These are phyloP conservation scores for Tricholoma furcatifolium DNA, from an alignment of 768 basidiomycete species.

Conservation along the genomic window DNA sequence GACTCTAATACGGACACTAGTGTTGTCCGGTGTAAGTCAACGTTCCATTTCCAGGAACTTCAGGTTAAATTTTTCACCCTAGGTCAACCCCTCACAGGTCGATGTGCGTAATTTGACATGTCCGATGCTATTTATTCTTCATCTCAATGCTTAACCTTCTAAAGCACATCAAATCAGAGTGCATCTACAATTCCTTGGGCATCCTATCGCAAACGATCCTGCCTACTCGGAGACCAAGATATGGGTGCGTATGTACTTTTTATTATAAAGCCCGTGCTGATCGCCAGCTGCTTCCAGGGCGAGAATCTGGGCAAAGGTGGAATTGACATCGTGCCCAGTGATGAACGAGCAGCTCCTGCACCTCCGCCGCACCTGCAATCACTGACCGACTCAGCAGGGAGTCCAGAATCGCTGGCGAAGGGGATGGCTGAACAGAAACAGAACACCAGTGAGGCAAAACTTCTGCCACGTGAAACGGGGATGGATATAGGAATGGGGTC, in stretches of 20 bases:
- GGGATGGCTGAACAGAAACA: slow-evolving; percentile 10
- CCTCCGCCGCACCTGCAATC: slow-evolving; percentile 49
- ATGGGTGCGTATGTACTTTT: slow-evolving; percentile 49
- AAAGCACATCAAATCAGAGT: slow-evolving; percentile 98
- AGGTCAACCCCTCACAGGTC: slow-evolving; percentile 89
- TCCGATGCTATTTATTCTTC: slow-evolving; percentile 1
- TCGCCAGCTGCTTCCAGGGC: slow-evolving; percentile 45
- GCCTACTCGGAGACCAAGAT: slow-evolving; percentile 81
- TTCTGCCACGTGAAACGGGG: slow-evolving; percentile 82
- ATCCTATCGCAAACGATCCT: slow-evolving; percentile 94
- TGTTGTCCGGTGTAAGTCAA: slow-evolving; percentile 73
- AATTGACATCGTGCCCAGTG: slow-evolving; percentile 70
- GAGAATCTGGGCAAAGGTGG: slow-evolving; percentile 73
- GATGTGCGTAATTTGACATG: slow-evolving; percentile 60
- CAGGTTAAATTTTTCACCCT: slow-evolving; percentile 3
- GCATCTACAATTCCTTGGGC: slow-evolving; percentile 91
- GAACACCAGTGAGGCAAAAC: slow-evolving; percentile 28
- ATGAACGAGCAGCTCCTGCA: slow-evolving; percentile 61
- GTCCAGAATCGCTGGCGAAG: slow-evolving; percentile 44
- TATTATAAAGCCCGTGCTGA: background rate
- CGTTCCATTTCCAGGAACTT: slow-evolving; percentile 1
- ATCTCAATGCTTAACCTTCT: slow-evolving; percentile 4
- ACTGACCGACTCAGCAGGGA: slow-evolving; percentile 36
- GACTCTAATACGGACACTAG: slow-evolving; percentile 79
- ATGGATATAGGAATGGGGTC: slow-evolving; percentile 88